phyloP scores from a whole-genome alignment of 176 grass and related monocot species.

The Carex littledalei region DNA sequence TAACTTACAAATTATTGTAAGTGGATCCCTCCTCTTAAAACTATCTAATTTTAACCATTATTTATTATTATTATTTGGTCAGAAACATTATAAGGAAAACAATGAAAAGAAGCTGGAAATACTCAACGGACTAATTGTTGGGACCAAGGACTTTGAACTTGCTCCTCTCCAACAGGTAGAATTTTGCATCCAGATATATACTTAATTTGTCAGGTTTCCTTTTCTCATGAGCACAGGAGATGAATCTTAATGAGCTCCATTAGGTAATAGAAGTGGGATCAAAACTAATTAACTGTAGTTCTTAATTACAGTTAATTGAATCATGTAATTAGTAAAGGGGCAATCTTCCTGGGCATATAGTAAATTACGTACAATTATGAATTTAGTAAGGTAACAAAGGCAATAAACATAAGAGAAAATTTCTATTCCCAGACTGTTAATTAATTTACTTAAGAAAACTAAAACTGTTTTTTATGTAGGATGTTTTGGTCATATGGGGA shows the following conservation, averaged over 20 bases:
- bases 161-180: conserved; percentile 64
- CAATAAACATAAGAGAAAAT: neutral
- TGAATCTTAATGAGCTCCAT: neutral
- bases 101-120: conserved; percentile 61
- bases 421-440: neutral
- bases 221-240: neutral
- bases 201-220: neutral
- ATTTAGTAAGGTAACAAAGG: neutral
- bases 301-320: neutral
- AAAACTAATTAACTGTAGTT: neutral
- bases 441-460: neutral
- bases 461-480: conserved; percentile 16
- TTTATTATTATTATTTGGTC: conserved; percentile 12
- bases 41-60: no score
- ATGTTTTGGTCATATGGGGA: conserved; percentile 79
- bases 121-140: conserved; percentile 50
- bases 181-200: neutral
- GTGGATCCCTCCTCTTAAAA: neutral
- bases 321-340: neutral
- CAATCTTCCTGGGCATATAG: neutral
- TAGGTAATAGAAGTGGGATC: neutral
- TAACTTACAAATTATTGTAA: no score
- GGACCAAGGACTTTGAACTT: conserved; percentile 54
- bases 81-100: conserved; percentile 53
- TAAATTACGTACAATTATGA: neutral